Base-by-base conservation (phyloP, 805 yeast species). In the Millerozyma miso region DNA sequence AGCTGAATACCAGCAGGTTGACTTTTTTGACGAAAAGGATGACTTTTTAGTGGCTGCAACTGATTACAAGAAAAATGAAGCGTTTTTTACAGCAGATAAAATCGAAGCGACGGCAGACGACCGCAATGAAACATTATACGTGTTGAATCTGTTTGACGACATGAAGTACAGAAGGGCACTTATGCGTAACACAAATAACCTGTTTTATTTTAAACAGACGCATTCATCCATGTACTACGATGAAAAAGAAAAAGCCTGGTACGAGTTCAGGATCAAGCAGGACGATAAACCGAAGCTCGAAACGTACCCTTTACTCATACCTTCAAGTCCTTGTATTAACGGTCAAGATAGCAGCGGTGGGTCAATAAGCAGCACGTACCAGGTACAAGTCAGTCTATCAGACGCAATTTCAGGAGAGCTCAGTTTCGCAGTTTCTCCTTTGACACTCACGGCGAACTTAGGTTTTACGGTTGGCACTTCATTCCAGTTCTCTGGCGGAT, bases 311-410 rank as follows among this genome's bases (percentile, higher is more conserved):
- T 38, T 39, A 3, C 34, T 44, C 13, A 33, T 46, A 14, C 54
- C 54, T 1, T 44, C 46, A 2, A 41, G 48, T n/a, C 34, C 43
- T n/a, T 50, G 54, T 37, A 18, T 48, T 15, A 46, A 45, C 38
- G 44, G 43, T 15, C 13, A 16, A 4, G 15, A 23, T 7, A 50
- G 52, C 5, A 20, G 34, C 29, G 50, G 47, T 14, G 54, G 54
- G 1, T 33, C 47, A 6, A 20, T 44, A 2, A 29, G 32, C 16
- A 18, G 31, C 13, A 14, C 23, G n/a, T 47, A 49, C 26, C 39
- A 37, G 29, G 19, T 47, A 3, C 35, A 17, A 15, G 5, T 49
- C 12, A 19, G 13, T 10, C 18, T 41, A 4, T 32, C 31, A 5
- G 45, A 42, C 35, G 20, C 41, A 15, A 10, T 41, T 8, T 33